Base-by-base conservation (phyloP, 257 asterid species). In the Fraxinus cuspidata region DNA sequence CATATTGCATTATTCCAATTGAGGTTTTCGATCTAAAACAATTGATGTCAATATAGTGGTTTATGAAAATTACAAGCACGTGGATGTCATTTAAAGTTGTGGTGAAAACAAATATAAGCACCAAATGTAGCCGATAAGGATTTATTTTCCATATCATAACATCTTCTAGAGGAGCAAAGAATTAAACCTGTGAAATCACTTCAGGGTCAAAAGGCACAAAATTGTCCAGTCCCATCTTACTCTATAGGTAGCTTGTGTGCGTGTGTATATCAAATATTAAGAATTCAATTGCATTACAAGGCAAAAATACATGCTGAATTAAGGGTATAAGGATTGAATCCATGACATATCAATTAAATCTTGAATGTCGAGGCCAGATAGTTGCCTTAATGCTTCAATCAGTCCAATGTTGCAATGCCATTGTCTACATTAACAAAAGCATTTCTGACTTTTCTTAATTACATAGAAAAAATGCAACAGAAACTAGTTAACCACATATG, bases 331-430 rank as follows among this genome's bases (percentile, higher is more conserved):
- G 32, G 15, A 60, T 3, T 60, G 65, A 56, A 56, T 56, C 3
- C 2, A 2, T 0, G 10, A 60, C 27, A 60, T 7, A 3, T 58
- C 31, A 25, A 60, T 15, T 60, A 8, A 2, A 60, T 25, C 68
- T 60, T 60, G 68, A 23, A 8, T 60, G 18, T 73, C 60, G 51
- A 76, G 58, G 34, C 15, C 56, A 42, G 25, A 69, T 58, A n/a
- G 66, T 12, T 12, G 74, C 67, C 64, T 58, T 31, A 73, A 66
- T 69, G 63, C 79, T 76, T 77, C 78, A 47, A 6, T 37, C 53
- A 47, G 74, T 31, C 63, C 72, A 70, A 44, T 28, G 37, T 40
- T 34, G 76, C 60, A 27, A 68, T 47, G n/a, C 60, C 31, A 12
- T 10, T 38, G 47, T 38, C 34, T 23, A 35, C 21, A 51, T 29